Percentiles rank a stretch among this genome's conserved stretches.
phyloP scores from a whole-genome alignment of 352 stramenopile genomes.

The Nothophytophthora sp. region DNA sequence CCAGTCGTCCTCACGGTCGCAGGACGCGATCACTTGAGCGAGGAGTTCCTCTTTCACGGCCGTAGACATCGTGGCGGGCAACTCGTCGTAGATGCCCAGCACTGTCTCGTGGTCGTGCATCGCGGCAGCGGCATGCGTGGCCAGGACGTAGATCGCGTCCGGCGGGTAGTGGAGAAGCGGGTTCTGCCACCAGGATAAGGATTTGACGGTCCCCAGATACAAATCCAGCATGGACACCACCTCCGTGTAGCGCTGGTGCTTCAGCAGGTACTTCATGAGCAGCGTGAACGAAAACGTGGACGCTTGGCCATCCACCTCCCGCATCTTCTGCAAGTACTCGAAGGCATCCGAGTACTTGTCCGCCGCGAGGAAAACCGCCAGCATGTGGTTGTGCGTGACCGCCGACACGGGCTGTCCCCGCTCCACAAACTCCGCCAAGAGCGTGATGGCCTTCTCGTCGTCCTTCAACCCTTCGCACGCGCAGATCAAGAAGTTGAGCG shows the following conservation, averaged over 20 bases:
- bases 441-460: conserved; percentile 37
- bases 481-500: conserved; percentile 80
- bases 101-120: conserved; percentile 61
- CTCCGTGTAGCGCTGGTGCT: conserved; percentile 36
- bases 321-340: conserved; percentile 54
- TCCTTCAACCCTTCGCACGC: conserved; percentile 55
- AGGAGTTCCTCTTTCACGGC: conserved; percentile 60
- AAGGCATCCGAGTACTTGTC: conserved; percentile 50
- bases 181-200: conserved; percentile 41
- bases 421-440: conserved; percentile 66
- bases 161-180: conserved; percentile 67
- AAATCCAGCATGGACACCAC: conserved; percentile 60
- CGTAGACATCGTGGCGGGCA: conserved; percentile 44
- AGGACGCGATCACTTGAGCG: conserved; percentile 51
- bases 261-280: conserved; percentile 69
- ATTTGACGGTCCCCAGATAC: conserved; percentile 55
- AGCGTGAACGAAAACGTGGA: conserved; percentile 77
- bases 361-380: conserved; percentile 62
- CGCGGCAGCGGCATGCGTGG: conserved; percentile 43
- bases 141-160: conserved; percentile 71
- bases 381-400: conserved; percentile 77
- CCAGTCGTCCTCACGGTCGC: conserved; percentile 71
- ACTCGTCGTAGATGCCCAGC: conserved; percentile 57
- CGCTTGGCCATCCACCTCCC: conserved; percentile 33
- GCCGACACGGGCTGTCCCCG: conserved; percentile 57